A percentile compares a stretch with the other conserved stretches of the same genome.
These are phyloP conservation scores for Heimioporus sp. DNA, from an alignment of 768 basidiomycete genomes.

Conservation along the genomic window DNA sequence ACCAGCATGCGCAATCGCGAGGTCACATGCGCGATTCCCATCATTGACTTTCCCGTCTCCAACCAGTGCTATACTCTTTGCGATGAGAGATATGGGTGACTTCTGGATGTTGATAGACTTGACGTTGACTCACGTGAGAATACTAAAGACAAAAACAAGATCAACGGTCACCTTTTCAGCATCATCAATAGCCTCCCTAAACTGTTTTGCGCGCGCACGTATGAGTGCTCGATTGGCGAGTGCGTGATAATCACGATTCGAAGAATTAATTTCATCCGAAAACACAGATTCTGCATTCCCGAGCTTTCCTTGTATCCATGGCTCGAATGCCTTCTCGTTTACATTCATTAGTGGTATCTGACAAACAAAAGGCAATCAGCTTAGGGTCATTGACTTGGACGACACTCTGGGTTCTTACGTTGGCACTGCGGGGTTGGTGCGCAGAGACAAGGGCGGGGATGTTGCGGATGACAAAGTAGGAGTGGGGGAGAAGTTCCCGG, in stretches of 20 bases:
- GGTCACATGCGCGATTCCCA: neutral
- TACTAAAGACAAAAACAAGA: neutral
- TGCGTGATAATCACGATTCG: constrained; percentile 1
- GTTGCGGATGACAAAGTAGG: constrained; percentile 2
- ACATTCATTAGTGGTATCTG: constrained; percentile 1
- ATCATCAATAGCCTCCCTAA: constrained; percentile 1
- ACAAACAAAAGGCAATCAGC: neutral
- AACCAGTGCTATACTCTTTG: constrained; percentile 4
- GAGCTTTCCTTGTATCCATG: constrained; percentile 4
- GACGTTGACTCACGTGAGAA: neutral
- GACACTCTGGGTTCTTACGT: neutral
- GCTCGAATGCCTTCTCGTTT: neutral
- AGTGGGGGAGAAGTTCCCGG: neutral
- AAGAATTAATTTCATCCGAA: constrained; percentile 1
- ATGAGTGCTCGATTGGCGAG: constrained; percentile 3
- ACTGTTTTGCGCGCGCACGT: neutral
- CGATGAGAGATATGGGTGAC: constrained; percentile 5
- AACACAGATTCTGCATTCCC: constrained; percentile 7
- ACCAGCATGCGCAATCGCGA: neutral
- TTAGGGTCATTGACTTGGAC: neutral
- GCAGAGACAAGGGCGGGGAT: neutral
- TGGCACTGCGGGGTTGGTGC: neutral
- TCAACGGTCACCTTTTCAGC: neutral
- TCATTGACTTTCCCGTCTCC: neutral
- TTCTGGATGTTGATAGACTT: constrained; percentile 7